Evolutionary conservation across 352 stramenopile species (phyloP).

Genomic region (Phytopythium cucurbitacearum): DNA sequence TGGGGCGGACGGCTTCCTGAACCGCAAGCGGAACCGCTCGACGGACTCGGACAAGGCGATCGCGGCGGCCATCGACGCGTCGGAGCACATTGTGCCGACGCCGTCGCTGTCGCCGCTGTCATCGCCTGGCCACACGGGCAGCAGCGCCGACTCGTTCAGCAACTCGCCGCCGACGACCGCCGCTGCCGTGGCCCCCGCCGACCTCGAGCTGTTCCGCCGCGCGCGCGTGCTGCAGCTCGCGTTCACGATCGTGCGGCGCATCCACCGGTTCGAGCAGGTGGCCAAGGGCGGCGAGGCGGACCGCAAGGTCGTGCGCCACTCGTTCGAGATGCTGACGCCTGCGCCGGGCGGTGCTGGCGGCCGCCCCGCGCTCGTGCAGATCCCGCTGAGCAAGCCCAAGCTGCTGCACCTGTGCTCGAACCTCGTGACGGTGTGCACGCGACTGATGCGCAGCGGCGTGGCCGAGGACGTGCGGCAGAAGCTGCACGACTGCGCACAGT

Average conservation of each 20-base stretch:
- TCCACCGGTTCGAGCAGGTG: constrained; percentile 56
- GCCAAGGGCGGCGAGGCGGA: constrained; percentile 23
- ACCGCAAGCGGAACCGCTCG: constrained; percentile 71
- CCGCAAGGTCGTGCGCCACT: constrained; percentile 40
- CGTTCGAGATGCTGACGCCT: constrained; percentile 57
- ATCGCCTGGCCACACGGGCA: constrained; percentile 4
- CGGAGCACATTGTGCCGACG: constrained; percentile 45
- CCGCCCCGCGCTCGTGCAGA: constrained; percentile 31
- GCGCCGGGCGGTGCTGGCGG: background rate
- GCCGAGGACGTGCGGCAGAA: constrained; percentile 43
- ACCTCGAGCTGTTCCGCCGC: constrained; percentile 48
- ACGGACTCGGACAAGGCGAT: constrained; percentile 61
- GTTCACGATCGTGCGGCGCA: constrained; percentile 53
- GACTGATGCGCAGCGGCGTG: constrained; percentile 29
- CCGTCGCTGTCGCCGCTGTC: constrained; percentile 14
- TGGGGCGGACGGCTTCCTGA: constrained; percentile 36
- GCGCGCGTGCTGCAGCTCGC: constrained; percentile 54
- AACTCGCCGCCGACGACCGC: constrained; percentile 3
- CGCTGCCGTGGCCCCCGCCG: constrained; percentile 22
- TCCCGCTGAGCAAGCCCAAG: constrained; percentile 57
- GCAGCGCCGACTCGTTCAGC: constrained; percentile 7
- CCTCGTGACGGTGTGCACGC: constrained; percentile 42
- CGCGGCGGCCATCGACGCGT: constrained; percentile 42
- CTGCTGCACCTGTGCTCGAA: constrained; percentile 52
- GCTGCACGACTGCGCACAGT: constrained; percentile 38